Percentiles rank a stretch among this genome's conserved stretches.
These are phyloP conservation scores for Euryodendron excelsum DNA, from an alignment of 148 eudicot genomes.

Conservation along the genomic window DNA sequence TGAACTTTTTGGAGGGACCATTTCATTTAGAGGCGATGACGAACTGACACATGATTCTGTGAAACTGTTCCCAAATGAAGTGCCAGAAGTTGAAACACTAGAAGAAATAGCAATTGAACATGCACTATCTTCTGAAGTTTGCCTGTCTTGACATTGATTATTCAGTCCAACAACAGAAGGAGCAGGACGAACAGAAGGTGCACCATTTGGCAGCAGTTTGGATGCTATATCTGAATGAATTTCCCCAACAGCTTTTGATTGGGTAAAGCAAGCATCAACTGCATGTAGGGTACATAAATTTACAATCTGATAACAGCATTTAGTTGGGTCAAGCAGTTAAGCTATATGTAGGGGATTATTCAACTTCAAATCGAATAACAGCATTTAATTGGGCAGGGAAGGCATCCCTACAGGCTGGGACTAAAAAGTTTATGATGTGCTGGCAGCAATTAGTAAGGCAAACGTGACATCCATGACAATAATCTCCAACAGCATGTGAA, in stretches of 20 bases:
- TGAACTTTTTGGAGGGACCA: conserved; percentile 38
- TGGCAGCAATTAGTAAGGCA: background rate
- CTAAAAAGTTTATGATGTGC: background rate
- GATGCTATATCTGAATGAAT: conserved; percentile 12
- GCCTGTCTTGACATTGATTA: conserved; percentile 26
- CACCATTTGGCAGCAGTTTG: conserved; percentile 23
- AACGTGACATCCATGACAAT: background rate
- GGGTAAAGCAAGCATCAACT: conserved; percentile 37
- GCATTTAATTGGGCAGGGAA: background rate
- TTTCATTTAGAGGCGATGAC: conserved; percentile 32
- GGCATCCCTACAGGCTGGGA: background rate
- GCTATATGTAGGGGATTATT: background rate
- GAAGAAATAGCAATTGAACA: conserved; percentile 26
- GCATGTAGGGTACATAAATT: conserved; percentile 9
- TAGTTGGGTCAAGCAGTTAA: background rate
- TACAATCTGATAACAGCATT: background rate
- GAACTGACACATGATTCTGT: conserved; percentile 30
- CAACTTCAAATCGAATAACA: background rate
- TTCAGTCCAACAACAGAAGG: conserved; percentile 23
- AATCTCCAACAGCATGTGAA: background rate
- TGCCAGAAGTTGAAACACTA: conserved; percentile 29
- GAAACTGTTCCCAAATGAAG: conserved; percentile 13
- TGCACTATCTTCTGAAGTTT: conserved; percentile 22
- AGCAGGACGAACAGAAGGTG: conserved; percentile 23
- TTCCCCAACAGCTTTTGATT: conserved; percentile 27